Evolutionary conservation across 768 basidiomycete genomes (phyloP).

Genomic region (Pholiota molesta): DNA sequence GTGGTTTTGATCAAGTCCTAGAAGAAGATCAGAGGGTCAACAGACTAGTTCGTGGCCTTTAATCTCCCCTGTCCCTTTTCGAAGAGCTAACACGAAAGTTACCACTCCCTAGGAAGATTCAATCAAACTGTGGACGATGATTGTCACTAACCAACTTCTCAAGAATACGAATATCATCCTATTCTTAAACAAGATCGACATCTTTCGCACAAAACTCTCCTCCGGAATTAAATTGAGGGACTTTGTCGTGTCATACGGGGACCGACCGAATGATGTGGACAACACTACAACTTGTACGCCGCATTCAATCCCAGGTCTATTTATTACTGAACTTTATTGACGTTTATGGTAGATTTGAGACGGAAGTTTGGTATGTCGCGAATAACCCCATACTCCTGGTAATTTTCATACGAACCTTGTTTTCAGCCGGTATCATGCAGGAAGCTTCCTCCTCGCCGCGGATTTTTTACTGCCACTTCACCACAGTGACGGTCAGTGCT

Average conservation of each 20-base stretch:
- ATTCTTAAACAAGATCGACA: slow-evolving; percentile 85
- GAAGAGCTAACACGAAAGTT: not conserved
- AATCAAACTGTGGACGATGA: slow-evolving; percentile 72
- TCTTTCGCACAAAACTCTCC: slow-evolving; percentile 65
- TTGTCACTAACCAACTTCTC: slow-evolving; percentile 73
- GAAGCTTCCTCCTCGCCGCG: slow-evolving; percentile 47
- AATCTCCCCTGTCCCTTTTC: not conserved
- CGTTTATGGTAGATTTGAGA: slow-evolving; percentile 35
- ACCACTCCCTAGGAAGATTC: slow-evolving; percentile 65
- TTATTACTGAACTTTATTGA: slow-evolving; percentile 10
- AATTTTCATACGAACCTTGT: not conserved
- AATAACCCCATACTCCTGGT: not conserved
- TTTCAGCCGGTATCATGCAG: slow-evolving; percentile 42
- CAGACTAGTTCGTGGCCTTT: slow-evolving; percentile 47
- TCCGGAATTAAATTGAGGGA: slow-evolving; percentile 66
- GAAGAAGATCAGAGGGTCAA: slow-evolving; percentile 67
- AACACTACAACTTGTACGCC: slow-evolving; percentile 66
- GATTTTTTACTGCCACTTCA: slow-evolving; percentile 68
- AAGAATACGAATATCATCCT: slow-evolving; percentile 73
- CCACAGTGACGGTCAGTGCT: slow-evolving; percentile 61
- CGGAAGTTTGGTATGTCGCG: slow-evolving; percentile 47
- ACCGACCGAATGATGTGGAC: slow-evolving; percentile 70
- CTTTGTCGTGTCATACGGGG: slow-evolving; percentile 73
- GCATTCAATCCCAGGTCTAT: slow-evolving; percentile 3
- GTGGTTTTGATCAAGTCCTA: slow-evolving; percentile 71